Base-by-base conservation (phyloP, 257 asterid genomes). In the Ehretia macrophylla region DNA sequence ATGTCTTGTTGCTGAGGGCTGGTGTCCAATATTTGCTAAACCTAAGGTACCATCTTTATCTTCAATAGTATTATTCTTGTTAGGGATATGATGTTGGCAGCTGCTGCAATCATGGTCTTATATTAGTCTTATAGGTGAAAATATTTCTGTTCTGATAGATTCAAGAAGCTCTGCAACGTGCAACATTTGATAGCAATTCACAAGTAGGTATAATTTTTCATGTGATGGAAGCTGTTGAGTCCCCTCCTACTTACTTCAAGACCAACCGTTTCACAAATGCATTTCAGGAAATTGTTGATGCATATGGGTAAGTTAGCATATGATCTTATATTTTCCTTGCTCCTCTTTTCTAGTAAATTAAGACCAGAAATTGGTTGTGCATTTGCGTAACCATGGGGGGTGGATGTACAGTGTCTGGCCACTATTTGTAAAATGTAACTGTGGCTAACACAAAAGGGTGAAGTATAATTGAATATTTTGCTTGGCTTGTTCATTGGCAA, bases 1-100 rank as follows among this genome's bases (percentile, higher is more conserved):
- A 69, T 93, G 96, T 76, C 87, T 93, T 59, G 97, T 93, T 65
- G 99, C 96, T 58, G 99, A 93, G 86, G 99, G 99, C 64, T 93
- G 99, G 99, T 93, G 95, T 68, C 99, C 99, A 50, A 66, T 82
- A 69, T 93, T 83, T 82, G 90, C 99, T 39, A 90, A 87, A 76
- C 54, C 78, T 35, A 80, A 80, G 96, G 99, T 93, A 70, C 61
- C 58, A 51, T 17, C 52, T 46, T 52, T 42, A 32, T 55, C 68
- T 64, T 56, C 37, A 50, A 23, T 39, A 49, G 53, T 58, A 14
- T 42, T 48, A 32, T 67, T 37, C 67, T 23, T 70, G 19, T 63
- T 48, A 32, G 56, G 13, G 21, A 39, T 56, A 51, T 45, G 60
- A 56, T 47, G 50, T 62, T 42, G 42, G 60, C 55, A 27, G 42